Base-by-base conservation (phyloP, 805 yeast genomes). In the Zygosaccharomyces gambellarensis region DNA sequence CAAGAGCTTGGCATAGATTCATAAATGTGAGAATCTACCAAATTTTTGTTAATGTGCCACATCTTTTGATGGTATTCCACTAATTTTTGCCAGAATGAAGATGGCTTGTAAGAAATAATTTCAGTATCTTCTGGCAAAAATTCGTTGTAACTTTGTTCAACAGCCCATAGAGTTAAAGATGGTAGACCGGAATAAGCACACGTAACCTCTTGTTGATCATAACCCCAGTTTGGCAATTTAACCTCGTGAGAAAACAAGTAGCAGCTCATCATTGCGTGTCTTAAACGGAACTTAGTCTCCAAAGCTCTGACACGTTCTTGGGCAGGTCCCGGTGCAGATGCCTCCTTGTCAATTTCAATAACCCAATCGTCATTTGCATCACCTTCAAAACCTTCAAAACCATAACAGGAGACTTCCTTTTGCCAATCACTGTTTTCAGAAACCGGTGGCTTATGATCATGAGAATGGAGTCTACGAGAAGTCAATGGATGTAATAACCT, bases 351-450 rank as follows among this genome's bases (percentile, higher is more conserved):
- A 55, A 87, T 83, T 65, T 86, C 92, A 52, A 87, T 82, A 53
- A 82, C 68, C 69, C 86, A 87, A 64, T 86, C 90, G 69, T 87
- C 95, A 67, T 87, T 87, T 48, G 89, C 83, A 69, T 87, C 94
- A 68, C 95, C 95, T 23, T 63, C 81, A 59, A 85, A 87, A 3
- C 87, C 89, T 39, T 82, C 83, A 59, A 64, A 82, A 21, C 95
- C 95, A 64, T 87, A 87, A 69, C 83, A 75, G 3, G 89, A 77
- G 17, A 77, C 88, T 71, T 87, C 95, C 67, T 83, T 85, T 71
- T 85, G 90, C 94, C 94, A 87, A 60, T 87, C 95, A 38, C 65
- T 59, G 39, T 62, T 68, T 62, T 81, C 85, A 49, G 84, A 73
- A 17, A 85, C 88, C 14, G 92, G 87, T 23, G 90, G 82, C 67